Evolutionary conservation across 306 rosid genomes (phyloP).

Genomic region (Vigna angularis): DNA sequence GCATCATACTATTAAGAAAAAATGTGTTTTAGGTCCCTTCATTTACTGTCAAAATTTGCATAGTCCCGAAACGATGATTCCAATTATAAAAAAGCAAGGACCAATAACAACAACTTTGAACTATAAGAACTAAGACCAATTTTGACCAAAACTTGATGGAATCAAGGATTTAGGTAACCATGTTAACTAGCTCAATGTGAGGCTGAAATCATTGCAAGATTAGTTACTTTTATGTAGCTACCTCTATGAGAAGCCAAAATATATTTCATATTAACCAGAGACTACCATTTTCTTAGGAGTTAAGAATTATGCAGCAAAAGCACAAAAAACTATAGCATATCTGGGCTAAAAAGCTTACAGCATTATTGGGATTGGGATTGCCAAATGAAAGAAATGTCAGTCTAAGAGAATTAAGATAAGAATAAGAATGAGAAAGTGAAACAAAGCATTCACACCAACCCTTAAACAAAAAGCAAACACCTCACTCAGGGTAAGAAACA

Average conservation of each 20-base stretch:
- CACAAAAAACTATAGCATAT: not conserved
- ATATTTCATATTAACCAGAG: slow-evolving; percentile 3
- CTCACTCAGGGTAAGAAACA: slow-evolving; percentile 21
- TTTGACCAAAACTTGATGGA: slow-evolving; percentile 2
- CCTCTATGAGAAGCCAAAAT: not conserved
- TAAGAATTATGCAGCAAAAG: slow-evolving; percentile 1
- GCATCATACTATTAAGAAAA: not conserved
- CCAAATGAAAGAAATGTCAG: not conserved
- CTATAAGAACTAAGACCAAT: not conserved
- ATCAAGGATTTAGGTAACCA: slow-evolving; percentile 20
- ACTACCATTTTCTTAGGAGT: slow-evolving; percentile 26
- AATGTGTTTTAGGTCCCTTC: not conserved
- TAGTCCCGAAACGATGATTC: not conserved
- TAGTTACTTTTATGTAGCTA: not conserved
- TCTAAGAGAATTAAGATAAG: slow-evolving; percentile 12
- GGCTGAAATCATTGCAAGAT: not conserved
- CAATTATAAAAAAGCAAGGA: not conserved
- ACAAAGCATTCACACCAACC: not conserved
- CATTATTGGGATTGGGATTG: not conserved
- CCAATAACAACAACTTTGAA: not conserved
- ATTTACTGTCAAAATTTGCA: not conserved
- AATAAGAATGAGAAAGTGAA: slow-evolving; percentile 6
- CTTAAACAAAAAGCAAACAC: not conserved
- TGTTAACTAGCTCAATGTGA: slow-evolving; percentile 18
- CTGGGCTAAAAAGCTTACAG: slow-evolving; percentile 5